Evolutionary conservation across 768 basidiomycete genomes (phyloP).

Genomic region (Amanita pseudoporphyria): DNA sequence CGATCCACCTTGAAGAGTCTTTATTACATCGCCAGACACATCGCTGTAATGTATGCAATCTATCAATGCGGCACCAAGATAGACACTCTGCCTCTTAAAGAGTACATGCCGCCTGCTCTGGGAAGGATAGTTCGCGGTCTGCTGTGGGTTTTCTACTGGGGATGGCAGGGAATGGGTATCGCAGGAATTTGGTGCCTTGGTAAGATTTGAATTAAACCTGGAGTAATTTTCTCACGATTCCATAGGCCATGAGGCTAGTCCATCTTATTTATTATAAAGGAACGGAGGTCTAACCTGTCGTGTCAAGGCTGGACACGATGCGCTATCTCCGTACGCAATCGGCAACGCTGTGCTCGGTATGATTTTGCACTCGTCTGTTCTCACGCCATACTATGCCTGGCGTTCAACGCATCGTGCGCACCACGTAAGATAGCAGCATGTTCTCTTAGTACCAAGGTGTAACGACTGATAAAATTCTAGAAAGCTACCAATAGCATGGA

Average conservation of each 20-base stretch:
- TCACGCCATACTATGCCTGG: constrained; percentile 60
- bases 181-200: constrained; percentile 37
- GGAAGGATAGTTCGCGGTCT: constrained; percentile 13
- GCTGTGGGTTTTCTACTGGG: constrained; percentile 40
- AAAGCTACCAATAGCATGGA: constrained; percentile 46
- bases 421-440: constrained; percentile 39
- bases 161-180: constrained; percentile 37
- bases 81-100: constrained; percentile 11
- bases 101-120: neutral
- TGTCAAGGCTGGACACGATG: constrained; percentile 38
- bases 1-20: constrained; percentile 33
- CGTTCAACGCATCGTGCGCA: constrained; percentile 52
- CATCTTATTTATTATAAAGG: neutral
- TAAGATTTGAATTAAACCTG: constrained; percentile 13
- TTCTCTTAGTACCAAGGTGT: neutral
- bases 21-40: constrained; percentile 33
- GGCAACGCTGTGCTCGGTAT: constrained; percentile 33
- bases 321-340: constrained; percentile 28
- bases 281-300: neutral
- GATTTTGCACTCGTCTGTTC: constrained; percentile 33
- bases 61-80: constrained; percentile 30
- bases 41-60: constrained; percentile 27
- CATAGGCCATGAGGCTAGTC: constrained; percentile 34
- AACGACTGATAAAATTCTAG: constrained; percentile 14
- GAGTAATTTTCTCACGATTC: neutral